Evolutionary conservation across 352 stramenopile species (phyloP).

Genomic region (Phytophthora parvispora): DNA sequence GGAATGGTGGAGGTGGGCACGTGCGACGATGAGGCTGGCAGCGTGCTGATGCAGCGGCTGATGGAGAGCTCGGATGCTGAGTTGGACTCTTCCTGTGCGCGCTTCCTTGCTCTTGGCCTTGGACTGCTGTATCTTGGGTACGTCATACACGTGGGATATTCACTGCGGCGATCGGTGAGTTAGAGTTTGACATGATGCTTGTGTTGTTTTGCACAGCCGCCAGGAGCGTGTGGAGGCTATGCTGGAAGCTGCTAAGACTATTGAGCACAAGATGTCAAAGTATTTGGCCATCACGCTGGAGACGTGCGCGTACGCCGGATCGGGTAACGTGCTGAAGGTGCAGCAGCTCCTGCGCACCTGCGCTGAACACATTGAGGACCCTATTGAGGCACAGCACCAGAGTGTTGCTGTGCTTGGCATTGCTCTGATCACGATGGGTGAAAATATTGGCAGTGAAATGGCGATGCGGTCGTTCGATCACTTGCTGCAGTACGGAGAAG

Average conservation of each 20-base stretch:
- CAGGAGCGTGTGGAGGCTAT: constrained; percentile 98
- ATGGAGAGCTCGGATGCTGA: constrained; percentile 99
- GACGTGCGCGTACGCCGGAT: constrained; percentile 98
- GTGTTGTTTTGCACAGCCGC: constrained; percentile 46
- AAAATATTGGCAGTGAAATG: constrained; percentile 99
- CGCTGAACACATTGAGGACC: constrained; percentile 96
- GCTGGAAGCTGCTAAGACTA: constrained; percentile 98
- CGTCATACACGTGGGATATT: constrained; percentile 33
- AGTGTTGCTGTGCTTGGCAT: constrained; percentile 98
- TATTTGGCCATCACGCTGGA: constrained; percentile 98
- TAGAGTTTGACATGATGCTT: constrained; percentile 91
- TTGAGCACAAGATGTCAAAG: constrained; percentile 98
- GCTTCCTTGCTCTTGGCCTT: constrained; percentile 98
- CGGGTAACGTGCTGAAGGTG: constrained; percentile 99
- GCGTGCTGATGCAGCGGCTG: constrained; percentile 97
- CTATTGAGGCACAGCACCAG: constrained; percentile 87
- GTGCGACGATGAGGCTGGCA: constrained; percentile 98
- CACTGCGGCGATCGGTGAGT: constrained; percentile 34
- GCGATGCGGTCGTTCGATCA: constrained; percentile 99
- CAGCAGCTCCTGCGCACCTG: constrained; percentile 99
- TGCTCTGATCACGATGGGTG: constrained; percentile 98
- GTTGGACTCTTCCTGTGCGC: constrained; percentile 96
- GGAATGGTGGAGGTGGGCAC: constrained; percentile 99
- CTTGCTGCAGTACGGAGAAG: constrained; percentile 99
- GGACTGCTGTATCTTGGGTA: constrained; percentile 98